Conservation (phyloP, 1,284 basidiomycete genomes). For the Ustilago trichophora region DNA sequence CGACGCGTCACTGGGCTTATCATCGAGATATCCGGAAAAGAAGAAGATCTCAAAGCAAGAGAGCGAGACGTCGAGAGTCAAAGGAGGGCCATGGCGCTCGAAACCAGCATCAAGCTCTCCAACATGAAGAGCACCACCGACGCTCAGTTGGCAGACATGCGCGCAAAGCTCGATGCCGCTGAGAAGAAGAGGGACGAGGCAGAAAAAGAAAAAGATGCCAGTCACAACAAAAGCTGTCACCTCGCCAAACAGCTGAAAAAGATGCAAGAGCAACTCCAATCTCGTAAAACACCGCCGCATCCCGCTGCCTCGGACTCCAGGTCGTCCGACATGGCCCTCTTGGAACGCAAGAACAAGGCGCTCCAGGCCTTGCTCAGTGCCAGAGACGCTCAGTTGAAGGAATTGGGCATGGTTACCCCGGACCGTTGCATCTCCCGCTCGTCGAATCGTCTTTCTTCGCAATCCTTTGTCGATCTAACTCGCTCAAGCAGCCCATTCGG, state of each 20-base stretch:
- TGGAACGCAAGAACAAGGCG: slow-evolving; percentile 10
- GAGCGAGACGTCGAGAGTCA: too few species aligned
- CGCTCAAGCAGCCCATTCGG: slow-evolving; percentile 15
- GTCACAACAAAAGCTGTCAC: slow-evolving; percentile 14
- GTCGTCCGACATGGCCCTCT: not conserved
- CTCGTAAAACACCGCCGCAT: not conserved
- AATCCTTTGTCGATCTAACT: slow-evolving; percentile 1
- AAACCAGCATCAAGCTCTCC: not conserved
- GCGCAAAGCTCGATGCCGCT: not conserved
- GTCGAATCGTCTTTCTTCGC: not conserved
- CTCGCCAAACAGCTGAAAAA: slow-evolving; percentile 23
- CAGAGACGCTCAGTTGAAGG: slow-evolving; percentile 1
- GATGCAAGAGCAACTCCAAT: slow-evolving; percentile 3
- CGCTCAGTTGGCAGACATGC: too few species aligned
- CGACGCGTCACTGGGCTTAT: too few species aligned
- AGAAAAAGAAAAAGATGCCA: not conserved
- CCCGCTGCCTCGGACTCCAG: not conserved
- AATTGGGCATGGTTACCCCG: slow-evolving; percentile 1
- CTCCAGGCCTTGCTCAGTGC: slow-evolving; percentile 12
- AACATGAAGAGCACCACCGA: too few species aligned
- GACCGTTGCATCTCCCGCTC: slow-evolving; percentile 1
- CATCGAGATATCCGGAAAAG: too few species aligned
- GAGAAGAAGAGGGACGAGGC: not conserved
- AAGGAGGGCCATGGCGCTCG: too few species aligned
- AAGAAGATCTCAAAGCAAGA: too few species aligned